Conservation (phyloP, 2,329 filamentous ascomycete genomes). For the Fusarium xylarioides region DNA sequence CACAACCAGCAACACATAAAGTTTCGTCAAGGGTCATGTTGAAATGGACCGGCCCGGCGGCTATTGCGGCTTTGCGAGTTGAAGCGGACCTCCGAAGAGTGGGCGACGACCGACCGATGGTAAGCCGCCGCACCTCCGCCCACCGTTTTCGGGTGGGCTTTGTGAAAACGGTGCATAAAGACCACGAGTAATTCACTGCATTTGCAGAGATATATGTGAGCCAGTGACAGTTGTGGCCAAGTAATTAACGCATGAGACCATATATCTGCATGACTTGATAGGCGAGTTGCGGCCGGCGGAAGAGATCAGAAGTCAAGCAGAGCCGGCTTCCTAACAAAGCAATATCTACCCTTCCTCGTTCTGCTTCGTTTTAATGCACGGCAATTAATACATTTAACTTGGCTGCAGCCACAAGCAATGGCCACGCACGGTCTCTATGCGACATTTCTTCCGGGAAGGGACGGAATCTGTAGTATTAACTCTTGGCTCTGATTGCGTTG, state of each 20-base stretch:
- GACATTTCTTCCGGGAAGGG: constrained; percentile 11
- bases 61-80: constrained; percentile 40
- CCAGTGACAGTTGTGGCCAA: background rate
- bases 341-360: background rate
- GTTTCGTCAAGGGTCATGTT: constrained; percentile 19
- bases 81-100: constrained; percentile 28
- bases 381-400: background rate
- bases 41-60: constrained; percentile 43
- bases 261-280: background rate
- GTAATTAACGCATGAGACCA: background rate
- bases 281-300: background rate
- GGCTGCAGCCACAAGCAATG: constrained; percentile 6
- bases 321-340: background rate
- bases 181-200: constrained; percentile 3
- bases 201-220: background rate
- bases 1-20: constrained; percentile 7
- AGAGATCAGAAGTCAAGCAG: background rate
- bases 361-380: constrained; percentile 14
- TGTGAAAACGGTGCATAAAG: constrained; percentile 20
- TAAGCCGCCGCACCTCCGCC: constrained; percentile 30
- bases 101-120: constrained; percentile 33
- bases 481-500: constrained; percentile 5
- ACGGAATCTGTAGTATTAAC: constrained; percentile 3
- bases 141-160: constrained; percentile 18
- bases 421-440: background rate